Evolutionary conservation across 2,329 filamentous ascomycete genomes (phyloP).

Genomic region (Epichloe scottii): DNA sequence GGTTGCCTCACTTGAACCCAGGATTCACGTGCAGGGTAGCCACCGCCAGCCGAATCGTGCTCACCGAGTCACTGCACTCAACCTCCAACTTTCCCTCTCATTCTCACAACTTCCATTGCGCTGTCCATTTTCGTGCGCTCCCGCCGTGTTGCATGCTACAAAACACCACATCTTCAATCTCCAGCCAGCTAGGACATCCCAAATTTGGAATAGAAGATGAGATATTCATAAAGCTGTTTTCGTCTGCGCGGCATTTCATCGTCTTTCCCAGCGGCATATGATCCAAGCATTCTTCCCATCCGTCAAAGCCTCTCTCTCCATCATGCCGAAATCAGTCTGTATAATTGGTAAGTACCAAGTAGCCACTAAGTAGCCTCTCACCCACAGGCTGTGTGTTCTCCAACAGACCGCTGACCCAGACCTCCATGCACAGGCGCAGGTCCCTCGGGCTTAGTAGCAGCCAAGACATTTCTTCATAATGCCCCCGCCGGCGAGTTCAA

Average conservation of each 20-base stretch:
- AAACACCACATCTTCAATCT: too few species aligned
- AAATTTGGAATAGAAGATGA: too few species aligned
- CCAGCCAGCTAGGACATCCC: too few species aligned
- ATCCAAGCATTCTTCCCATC: neutral
- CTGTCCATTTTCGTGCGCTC: too few species aligned
- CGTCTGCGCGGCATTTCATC: neutral
- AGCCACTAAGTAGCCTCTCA: neutral
- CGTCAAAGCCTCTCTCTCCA: neutral
- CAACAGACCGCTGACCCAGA: neutral
- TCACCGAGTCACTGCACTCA: too few species aligned
- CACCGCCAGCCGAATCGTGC: too few species aligned
- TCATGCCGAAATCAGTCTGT: constrained; percentile 1
- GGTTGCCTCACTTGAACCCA: too few species aligned
- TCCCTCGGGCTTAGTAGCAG: constrained; percentile 55
- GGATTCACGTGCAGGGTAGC: too few species aligned
- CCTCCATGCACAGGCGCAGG: constrained; percentile 42
- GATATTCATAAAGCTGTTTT: too few species aligned
- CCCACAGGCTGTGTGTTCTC: neutral
- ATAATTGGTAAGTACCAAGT: neutral
- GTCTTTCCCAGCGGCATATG: neutral
- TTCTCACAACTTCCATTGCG: too few species aligned
- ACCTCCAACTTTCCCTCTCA: too few species aligned
- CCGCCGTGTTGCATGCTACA: too few species aligned
- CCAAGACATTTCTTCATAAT: constrained; percentile 59
- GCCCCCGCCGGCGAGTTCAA: constrained; percentile 41